phyloP scores from a whole-genome alignment of 2,329 filamentous ascomycete genomes.

The Trichoderma sp. region DNA sequence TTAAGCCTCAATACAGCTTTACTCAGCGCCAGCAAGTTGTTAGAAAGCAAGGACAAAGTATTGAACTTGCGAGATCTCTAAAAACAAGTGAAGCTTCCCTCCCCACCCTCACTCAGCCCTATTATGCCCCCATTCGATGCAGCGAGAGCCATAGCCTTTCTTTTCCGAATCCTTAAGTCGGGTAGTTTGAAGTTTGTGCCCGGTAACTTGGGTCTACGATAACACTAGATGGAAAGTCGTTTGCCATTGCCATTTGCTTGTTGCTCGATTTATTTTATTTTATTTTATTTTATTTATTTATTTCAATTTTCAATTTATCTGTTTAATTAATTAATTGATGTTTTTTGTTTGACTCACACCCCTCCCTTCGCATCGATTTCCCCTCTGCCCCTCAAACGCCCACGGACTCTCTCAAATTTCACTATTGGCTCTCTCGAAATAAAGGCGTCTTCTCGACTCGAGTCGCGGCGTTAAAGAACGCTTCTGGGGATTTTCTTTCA shows the following conservation, averaged over 20 bases:
- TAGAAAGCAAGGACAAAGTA: not conserved
- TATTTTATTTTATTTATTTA: not conserved
- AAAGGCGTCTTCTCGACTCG: not conserved
- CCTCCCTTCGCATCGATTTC: not conserved
- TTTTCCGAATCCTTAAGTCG: too few species aligned
- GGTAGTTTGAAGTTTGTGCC: not conserved
- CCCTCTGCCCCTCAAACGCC: not conserved
- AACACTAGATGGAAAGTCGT: slow-evolving; percentile 3
- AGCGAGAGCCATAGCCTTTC: not conserved
- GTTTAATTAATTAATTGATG: not conserved
- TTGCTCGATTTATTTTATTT: not conserved
- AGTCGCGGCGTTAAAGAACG: not conserved
- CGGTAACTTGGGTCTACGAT: not conserved
- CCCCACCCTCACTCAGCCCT: slow-evolving; percentile 20
- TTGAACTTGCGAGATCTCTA: not conserved
- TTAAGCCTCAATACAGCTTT: not conserved
- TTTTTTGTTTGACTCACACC: not conserved
- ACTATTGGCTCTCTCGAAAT: not conserved
- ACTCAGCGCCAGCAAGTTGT: not conserved
- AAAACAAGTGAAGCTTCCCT: not conserved
- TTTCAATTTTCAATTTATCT: not conserved
- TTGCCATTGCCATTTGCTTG: slow-evolving; percentile 16
- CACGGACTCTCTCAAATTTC: not conserved
- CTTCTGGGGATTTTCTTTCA: not conserved
- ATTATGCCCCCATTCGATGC: not conserved